A percentile compares a stretch with the other conserved stretches of the same genome.
These are phyloP conservation scores for Aureobasidium subglaciale DNA, from an alignment of 2,329 filamentous ascomycete species.

Conservation along the genomic window DNA sequence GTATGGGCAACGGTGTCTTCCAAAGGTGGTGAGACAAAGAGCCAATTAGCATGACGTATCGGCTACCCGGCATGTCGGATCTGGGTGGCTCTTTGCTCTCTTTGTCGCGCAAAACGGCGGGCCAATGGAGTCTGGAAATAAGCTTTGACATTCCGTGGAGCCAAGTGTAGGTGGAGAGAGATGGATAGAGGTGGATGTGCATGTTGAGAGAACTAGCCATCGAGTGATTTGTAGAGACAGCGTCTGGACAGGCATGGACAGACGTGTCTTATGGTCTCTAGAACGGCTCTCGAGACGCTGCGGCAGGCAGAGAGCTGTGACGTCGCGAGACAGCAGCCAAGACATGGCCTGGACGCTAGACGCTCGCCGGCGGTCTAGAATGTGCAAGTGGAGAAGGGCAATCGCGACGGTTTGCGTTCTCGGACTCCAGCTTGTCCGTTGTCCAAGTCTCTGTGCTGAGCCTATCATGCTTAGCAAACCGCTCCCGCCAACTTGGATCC, in stretches of 20 bases:
- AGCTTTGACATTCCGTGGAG: slow-evolving; percentile 7
- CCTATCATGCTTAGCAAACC: slow-evolving; percentile 9
- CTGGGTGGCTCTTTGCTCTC: not conserved
- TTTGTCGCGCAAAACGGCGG: slow-evolving; percentile 12
- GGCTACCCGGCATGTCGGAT: slow-evolving; percentile 7
- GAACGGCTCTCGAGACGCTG: not conserved
- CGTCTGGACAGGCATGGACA: not conserved
- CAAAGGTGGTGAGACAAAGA: not conserved
- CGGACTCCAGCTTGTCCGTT: slow-evolving; percentile 1
- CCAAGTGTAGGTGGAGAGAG: not conserved
- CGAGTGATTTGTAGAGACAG: not conserved
- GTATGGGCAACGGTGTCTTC: not conserved
- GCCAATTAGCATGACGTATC: slow-evolving; percentile 1
- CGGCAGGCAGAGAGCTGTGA: slow-evolving; percentile 1
- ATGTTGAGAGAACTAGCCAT: not conserved
- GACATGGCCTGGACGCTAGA: not conserved
- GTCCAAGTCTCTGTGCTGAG: not conserved
- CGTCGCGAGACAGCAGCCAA: not conserved
- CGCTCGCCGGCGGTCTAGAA: slow-evolving; percentile 5
- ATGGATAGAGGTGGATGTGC: not conserved
- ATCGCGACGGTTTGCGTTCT: slow-evolving; percentile 13
- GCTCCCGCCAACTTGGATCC: not conserved
- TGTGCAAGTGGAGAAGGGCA: slow-evolving; percentile 9
- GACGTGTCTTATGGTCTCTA: not conserved
- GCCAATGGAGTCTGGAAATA: slow-evolving; percentile 1